Base-by-base conservation (phyloP, 225 moss, liverwort and hornwort species). In the Polytrichum commune region DNA sequence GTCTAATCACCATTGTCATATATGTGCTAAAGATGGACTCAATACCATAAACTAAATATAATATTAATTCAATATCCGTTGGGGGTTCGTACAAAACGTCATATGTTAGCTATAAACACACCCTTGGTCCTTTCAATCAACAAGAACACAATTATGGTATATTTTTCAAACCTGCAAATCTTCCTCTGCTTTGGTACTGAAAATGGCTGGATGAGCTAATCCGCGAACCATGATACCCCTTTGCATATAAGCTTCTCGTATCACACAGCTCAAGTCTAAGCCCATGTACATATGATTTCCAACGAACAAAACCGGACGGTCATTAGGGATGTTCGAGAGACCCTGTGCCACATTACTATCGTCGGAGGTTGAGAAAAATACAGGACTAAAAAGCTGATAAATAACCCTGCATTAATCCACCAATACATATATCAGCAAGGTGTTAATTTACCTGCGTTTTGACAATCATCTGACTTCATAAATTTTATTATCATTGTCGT, bases 211-310 rank as follows among this genome's bases (percentile, higher is more conserved):
- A 74, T 98, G 97, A 4, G 65, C 97, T 71, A 98, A 75, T 2
- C 79, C 97, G 0, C 97, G 91, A 60, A 91, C 19, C 65, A 98
- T 69, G 4, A 98, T 55, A 63, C 70, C 82, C 55, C 77, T 83
- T 63, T 91, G 82, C 74, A 72, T 75, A 57, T 91, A 79, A 23
- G 82, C 0, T 62, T 95, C 90, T 66, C 80, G 85, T 22, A 92
- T 62, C 4, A 98, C 25, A 1, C 91, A 46, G 56, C 80, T 70
- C 32, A 93, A 80, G 68, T 98, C 97, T 64, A 98, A 79, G 27
- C 91, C 97, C 65, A 93, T 84, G 63, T 84, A 85, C 54, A 86
- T 89, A 66, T 98, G 97, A 64, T 98, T 95, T 67, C 97, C 86
- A 7, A 98, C 97, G 65, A 98, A 90, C 23, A 98, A 18, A 58